Base-by-base conservation (phyloP, 1,139 yeast genomes). In the Barnettozyma hawaiiensis region DNA sequence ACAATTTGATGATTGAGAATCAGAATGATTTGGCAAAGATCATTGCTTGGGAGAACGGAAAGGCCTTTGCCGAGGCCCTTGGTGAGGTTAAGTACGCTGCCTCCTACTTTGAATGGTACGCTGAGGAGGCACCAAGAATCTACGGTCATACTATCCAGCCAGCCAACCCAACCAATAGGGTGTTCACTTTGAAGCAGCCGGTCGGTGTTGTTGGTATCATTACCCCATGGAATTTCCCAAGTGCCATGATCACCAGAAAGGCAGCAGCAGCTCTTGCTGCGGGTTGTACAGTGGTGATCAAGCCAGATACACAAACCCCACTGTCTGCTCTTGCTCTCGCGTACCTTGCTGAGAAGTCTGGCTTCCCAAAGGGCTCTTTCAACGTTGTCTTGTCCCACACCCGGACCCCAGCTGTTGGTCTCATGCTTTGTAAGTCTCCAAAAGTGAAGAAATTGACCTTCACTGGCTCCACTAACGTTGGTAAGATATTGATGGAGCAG, bases 211-310 rank as follows among this genome's bases (percentile, higher is more conserved):
- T 92, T 55, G 96, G 95, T 23, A 78, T 90, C 47, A 71, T 90
- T 54, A 86, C 96, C 5, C 97, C 97, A 16, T 90, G 97, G 97
- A 90, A 90, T 64, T 90, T 90, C 67, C 97, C 97, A 15, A 71
- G 83, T 41, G 95, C 96, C 6, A 90, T 90, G 97, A 85, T 90
- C 48, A 78, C 96, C 2, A 74, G 97, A 54, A 90, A 90, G 63
- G 74, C 85, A 40, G 96, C 87, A 23, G 96, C 97, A 23, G 96
- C 96, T 1, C 58, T 87, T 18, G 96, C 97, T 15, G 90, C 94
- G 9, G 97, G 97, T 2, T 90, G 97, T 64, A 83, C 97, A 1
- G 71, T 86, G 3, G 90, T 90, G 11, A 71, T 90, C 47, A 90
- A 89, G 64, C 97, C 97, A 3, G 97, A 95, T 31, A 69, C 81